Conservation (phyloP, 1,139 yeast species). For the Barnettozyma hawaiiensis region DNA sequence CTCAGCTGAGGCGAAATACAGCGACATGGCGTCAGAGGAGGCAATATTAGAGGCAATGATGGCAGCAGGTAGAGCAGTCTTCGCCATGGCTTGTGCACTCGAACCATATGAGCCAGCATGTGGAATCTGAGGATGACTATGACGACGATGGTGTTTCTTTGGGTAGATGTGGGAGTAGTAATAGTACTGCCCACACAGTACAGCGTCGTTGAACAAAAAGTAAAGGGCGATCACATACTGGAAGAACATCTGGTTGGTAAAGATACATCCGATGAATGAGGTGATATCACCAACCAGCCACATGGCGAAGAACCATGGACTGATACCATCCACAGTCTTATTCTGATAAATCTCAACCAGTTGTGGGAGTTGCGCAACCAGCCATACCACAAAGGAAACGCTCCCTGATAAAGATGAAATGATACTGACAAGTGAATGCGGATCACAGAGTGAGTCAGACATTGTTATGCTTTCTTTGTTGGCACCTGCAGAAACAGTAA, state of each 20-base stretch:
- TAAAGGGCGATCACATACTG: conserved; percentile 72
- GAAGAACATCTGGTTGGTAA: conserved; percentile 72
- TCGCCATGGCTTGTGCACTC: conserved; percentile 10
- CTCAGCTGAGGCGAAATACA: conserved; percentile 21
- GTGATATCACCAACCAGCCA: conserved; percentile 87
- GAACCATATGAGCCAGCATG: conserved; percentile 10
- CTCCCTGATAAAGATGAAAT: conserved; percentile 39
- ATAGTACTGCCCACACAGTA: conserved; percentile 70
- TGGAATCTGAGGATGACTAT: conserved; percentile 23
- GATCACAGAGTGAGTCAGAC: conserved; percentile 11
- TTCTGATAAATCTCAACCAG: conserved; percentile 65
- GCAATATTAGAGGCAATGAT: conserved; percentile 20
- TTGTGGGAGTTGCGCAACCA: conserved; percentile 88
- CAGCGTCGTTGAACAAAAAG: conserved; percentile 65
- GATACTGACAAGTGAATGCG: conserved; percentile 13
- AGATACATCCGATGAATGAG: conserved; percentile 71
- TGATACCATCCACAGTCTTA: conserved; percentile 83
- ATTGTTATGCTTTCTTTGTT: conserved; percentile 2
- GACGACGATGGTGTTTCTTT: conserved; percentile 33
- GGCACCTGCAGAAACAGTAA: too few relatives aligned
- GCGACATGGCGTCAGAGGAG: conserved; percentile 16
- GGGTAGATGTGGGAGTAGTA: conserved; percentile 49
- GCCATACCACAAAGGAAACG: conserved; percentile 59
- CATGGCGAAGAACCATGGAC: conserved; percentile 64
- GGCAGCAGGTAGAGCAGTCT: conserved; percentile 23